A percentile compares a stretch with the other conserved stretches of the same genome.
Conservation (phyloP, 108 stramenopile species). For the Cylindrotheca fusiformis region DNA sequence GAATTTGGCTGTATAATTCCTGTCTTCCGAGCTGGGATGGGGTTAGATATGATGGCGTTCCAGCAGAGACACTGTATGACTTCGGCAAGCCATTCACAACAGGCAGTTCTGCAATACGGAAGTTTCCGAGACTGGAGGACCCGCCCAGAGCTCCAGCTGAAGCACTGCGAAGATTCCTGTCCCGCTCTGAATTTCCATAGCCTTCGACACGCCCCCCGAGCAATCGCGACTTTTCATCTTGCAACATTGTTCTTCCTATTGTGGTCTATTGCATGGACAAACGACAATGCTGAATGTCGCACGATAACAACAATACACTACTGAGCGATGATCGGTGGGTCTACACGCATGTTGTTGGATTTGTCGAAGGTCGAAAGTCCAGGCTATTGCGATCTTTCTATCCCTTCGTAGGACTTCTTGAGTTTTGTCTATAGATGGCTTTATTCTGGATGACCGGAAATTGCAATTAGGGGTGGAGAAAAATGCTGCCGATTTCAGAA, state of each 20-base stretch:
- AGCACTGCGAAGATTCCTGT: slow-evolving; percentile 33
- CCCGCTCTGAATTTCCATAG: slow-evolving; percentile 21
- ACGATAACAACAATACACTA: no score
- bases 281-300: no score
- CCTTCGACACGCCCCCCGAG: neutral
- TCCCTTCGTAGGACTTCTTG: no score
- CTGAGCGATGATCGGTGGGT: no score
- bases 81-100: slow-evolving; percentile 43
- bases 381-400: no score
- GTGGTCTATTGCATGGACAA: neutral
- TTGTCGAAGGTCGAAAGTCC: no score
- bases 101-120: slow-evolving; percentile 31
- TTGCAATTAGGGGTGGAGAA: no score
- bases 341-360: no score
- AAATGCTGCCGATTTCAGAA: no score
- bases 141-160: slow-evolving; percentile 46
- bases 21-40: slow-evolving; percentile 79
- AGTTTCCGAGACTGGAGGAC: slow-evolving; percentile 40
- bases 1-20: slow-evolving; percentile 78
- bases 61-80: slow-evolving; percentile 64
- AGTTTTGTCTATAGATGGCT: no score
- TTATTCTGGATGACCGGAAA: no score
- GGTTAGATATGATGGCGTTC: slow-evolving; percentile 48
- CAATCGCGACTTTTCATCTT: neutral
- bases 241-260: neutral